Conservation (phyloP, 2,329 filamentous ascomycete genomes). For the Chalara sp. region DNA sequence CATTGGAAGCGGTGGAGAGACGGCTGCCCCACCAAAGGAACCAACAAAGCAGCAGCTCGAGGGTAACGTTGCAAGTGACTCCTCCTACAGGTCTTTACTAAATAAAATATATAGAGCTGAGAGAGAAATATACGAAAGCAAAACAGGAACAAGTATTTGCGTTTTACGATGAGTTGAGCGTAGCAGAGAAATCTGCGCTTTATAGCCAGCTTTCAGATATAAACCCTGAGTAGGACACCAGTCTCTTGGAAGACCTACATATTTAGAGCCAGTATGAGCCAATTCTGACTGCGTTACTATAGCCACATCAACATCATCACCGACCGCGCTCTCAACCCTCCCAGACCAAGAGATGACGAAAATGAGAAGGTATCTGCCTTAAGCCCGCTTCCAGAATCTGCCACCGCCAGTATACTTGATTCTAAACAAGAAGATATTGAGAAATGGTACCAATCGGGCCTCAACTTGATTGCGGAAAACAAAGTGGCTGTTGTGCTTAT, state of each 20-base stretch:
- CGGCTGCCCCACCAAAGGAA: conserved; percentile 23
- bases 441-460: conserved; percentile 71
- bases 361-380: conserved; percentile 37
- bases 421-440: conserved; percentile 71
- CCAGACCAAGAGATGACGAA: conserved; percentile 42
- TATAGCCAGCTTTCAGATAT: conserved; percentile 77
- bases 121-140: conserved; percentile 66
- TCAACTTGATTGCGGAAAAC: conserved; percentile 60
- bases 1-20: conserved; percentile 20
- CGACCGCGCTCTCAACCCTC: conserved; percentile 72
- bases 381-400: conserved; percentile 81
- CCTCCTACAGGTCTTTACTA: not conserved
- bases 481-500: conserved; percentile 84
- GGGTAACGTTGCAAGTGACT: not conserved
- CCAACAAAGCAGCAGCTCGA: conserved; percentile 35
- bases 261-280: too few relatives aligned
- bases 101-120: conserved; percentile 39
- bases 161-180: conserved; percentile 76
- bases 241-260: not conserved
- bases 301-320: conserved; percentile 73
- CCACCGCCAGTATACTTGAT: conserved; percentile 86
- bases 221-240: conserved; percentile 56
- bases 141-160: conserved; percentile 77
- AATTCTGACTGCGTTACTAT: not conserved
- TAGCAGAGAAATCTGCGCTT: conserved; percentile 67